A percentile compares a stretch with the other conserved stretches of the same genome.
These are phyloP conservation scores for Metschnikowia anglica DNA, from an alignment of 805 yeast genomes.

Conservation along the genomic window DNA sequence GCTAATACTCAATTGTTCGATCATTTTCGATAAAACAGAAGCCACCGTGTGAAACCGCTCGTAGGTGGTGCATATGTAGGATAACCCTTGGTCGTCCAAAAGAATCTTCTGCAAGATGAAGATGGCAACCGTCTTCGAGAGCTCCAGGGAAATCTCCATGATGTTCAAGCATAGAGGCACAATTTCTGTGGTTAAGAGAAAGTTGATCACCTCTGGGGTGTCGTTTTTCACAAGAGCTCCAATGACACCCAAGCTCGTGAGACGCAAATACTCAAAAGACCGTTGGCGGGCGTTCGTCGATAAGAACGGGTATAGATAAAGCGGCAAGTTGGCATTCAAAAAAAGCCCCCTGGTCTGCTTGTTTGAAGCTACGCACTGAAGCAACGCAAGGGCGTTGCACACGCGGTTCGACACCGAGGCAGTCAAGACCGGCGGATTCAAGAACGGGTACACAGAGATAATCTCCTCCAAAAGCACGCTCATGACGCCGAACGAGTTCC, in stretches of 20 bases:
- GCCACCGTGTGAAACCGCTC: constrained; percentile 95
- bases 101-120: constrained; percentile 92
- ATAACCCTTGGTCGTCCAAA: constrained; percentile 86
- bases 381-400: constrained; percentile 89
- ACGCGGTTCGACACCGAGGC: constrained; percentile 90
- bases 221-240: constrained; percentile 97
- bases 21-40: constrained; percentile 82
- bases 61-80: constrained; percentile 90
- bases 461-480: constrained; percentile 87
- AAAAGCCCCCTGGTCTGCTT: constrained; percentile 84
- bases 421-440: constrained; percentile 82
- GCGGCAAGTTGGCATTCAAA: constrained; percentile 85
- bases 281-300: constrained; percentile 89
- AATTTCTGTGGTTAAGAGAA: constrained; percentile 90
- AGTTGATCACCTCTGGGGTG: constrained; percentile 90
- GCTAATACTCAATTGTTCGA: constrained; percentile 61
- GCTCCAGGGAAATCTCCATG: constrained; percentile 92
- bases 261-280: constrained; percentile 88
- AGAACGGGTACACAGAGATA: constrained; percentile 81
- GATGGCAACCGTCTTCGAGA: constrained; percentile 94
- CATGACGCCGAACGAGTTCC: constrained; percentile 98
- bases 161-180: constrained; percentile 92
- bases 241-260: constrained; percentile 92
- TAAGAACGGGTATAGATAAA: constrained; percentile 89
- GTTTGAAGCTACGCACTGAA: constrained; percentile 97